phyloP scores from a whole-genome alignment of 257 asterid genomes.

The Haberlea rhodopensis region DNA sequence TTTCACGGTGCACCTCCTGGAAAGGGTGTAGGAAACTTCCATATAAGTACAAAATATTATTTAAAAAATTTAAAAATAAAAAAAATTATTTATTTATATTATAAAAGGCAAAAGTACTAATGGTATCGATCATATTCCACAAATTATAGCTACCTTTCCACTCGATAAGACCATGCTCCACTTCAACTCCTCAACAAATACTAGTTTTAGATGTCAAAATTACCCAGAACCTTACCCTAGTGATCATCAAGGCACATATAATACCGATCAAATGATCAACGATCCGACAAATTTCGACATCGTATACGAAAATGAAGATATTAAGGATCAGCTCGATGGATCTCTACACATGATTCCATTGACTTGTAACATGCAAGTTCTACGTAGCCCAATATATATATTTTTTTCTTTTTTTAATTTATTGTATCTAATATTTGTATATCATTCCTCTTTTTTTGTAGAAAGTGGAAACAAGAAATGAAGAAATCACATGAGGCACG shows the following conservation, averaged over 20 bases:
- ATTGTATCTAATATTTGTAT: no score
- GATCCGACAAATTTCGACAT: constrained; percentile 18
- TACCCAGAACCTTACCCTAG: constrained; percentile 26
- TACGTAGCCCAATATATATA: no score
- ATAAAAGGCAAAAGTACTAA: no score
- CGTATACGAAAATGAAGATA: constrained; percentile 12
- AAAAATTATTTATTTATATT: background rate
- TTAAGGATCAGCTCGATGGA: background rate
- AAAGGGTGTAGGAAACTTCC: constrained; percentile 30
- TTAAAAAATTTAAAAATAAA: background rate
- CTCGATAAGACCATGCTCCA: background rate
- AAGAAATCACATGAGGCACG: constrained; percentile 20
- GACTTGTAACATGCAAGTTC: constrained; percentile 21
- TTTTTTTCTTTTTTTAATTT: background rate
- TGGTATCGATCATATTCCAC: constrained; percentile 17
- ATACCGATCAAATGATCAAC: constrained; percentile 15
- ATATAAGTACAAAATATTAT: background rate
- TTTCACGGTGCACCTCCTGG: constrained; percentile 22
- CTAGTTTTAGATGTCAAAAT: constrained; percentile 16
- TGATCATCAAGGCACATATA: background rate
- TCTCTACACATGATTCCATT: constrained; percentile 3
- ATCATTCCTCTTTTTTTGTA: background rate
- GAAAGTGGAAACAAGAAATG: constrained; percentile 20
- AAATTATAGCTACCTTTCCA: constrained; percentile 3
- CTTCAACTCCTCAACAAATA: constrained; percentile 5